phyloP scores from a whole-genome alignment of 495 filamentous ascomycete genomes.

The Penicillium lagena region DNA sequence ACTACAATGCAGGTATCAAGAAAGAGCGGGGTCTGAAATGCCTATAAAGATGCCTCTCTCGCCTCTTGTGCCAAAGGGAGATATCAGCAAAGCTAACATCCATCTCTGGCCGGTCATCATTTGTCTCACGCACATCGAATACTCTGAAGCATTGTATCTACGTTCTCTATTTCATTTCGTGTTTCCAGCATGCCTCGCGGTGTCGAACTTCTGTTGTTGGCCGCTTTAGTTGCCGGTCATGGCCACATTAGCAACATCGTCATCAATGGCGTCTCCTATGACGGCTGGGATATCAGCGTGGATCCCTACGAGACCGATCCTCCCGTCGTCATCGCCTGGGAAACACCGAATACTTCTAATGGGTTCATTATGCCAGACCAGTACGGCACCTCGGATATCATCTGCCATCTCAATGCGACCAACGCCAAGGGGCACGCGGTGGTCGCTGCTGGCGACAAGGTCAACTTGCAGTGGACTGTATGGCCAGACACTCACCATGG shows the following conservation, averaged over 20 bases:
- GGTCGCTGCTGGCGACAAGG: slow-evolving; percentile 44
- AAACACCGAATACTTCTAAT: slow-evolving; percentile 47
- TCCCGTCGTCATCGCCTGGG: slow-evolving; percentile 50
- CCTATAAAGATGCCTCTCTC: no score
- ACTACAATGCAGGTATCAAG: no score
- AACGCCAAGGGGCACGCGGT: slow-evolving; percentile 45
- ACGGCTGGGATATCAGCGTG: slow-evolving; percentile 38
- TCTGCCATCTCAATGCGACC: slow-evolving; percentile 56
- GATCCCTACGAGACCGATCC: slow-evolving; percentile 31
- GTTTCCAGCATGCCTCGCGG: no score
- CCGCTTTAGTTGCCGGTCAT: slow-evolving; percentile 16
- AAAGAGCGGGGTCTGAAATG: no score
- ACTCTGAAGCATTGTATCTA: no score
- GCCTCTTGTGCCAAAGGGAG: no score
- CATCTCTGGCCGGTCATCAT: no score
- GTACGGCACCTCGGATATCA: slow-evolving; percentile 51
- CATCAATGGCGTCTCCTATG: slow-evolving; percentile 23
- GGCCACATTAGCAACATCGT: slow-evolving; percentile 25
- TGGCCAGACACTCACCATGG: slow-evolving; percentile 67
- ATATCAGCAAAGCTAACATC: no score
- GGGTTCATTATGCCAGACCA: slow-evolving; percentile 49
- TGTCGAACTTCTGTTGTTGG: neutral
- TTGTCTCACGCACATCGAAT: no score
- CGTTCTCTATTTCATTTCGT: no score
- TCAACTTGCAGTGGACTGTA: slow-evolving; percentile 56